Conservation (phyloP, 495 filamentous ascomycete species). For the Parachaetomium inaequale region DNA sequence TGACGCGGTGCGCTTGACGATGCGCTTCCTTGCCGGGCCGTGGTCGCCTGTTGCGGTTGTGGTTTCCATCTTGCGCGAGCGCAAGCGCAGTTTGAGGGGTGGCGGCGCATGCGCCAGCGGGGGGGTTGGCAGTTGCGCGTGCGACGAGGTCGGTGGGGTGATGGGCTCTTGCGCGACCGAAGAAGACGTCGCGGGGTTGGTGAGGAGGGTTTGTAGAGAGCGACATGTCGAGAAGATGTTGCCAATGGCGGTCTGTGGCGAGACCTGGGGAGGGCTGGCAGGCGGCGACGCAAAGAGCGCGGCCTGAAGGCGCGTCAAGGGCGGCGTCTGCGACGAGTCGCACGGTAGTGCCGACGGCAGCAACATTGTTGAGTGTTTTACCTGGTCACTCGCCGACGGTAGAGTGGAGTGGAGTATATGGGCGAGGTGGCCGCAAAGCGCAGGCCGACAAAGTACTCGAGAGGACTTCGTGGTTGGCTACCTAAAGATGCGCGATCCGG, state of each 20-base stretch:
- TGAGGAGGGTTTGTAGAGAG: slow-evolving; percentile 65
- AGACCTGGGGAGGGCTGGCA: slow-evolving; percentile 58
- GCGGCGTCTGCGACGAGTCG: slow-evolving; percentile 54
- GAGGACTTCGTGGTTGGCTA: slow-evolving; percentile 9
- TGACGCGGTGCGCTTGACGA: slow-evolving; percentile 45
- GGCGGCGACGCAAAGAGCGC: slow-evolving; percentile 60
- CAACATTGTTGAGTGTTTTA: slow-evolving; percentile 50
- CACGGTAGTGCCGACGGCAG: slow-evolving; percentile 69
- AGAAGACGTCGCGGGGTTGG: slow-evolving; percentile 39
- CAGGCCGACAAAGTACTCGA: not conserved
- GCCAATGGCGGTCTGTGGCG: slow-evolving; percentile 50
- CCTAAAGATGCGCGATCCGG: not conserved
- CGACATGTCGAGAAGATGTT: slow-evolving; percentile 67
- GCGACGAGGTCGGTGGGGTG: slow-evolving; percentile 49
- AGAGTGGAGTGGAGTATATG: not conserved
- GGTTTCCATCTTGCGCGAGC: slow-evolving; percentile 39
- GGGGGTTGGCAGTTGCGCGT: slow-evolving; percentile 51
- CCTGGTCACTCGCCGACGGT: not conserved
- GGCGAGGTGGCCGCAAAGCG: not conserved
- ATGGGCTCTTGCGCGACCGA: slow-evolving; percentile 35
- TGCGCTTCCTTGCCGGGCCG: slow-evolving; percentile 40
- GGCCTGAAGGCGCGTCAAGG: slow-evolving; percentile 48
- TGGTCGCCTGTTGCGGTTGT: slow-evolving; percentile 17
- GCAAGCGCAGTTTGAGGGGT: slow-evolving; percentile 47
- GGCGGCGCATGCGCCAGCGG: slow-evolving; percentile 50